Percentiles rank a stretch among this genome's conserved stretches.
These are phyloP conservation scores for Erythrophleum fordii DNA, from an alignment of 306 rosid species.

Conservation along the genomic window DNA sequence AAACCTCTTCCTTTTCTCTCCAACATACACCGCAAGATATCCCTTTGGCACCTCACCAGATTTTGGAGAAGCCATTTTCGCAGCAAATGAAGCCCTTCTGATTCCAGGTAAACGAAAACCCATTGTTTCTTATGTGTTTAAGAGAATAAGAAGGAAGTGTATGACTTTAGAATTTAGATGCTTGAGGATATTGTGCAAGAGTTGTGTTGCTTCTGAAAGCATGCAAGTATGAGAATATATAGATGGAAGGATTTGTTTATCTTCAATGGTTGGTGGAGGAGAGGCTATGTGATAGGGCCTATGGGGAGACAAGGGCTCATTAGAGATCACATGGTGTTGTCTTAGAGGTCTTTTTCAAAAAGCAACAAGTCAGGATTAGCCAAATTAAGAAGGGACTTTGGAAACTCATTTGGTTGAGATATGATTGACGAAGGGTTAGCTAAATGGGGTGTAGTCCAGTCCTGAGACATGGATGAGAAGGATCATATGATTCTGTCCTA, in stretches of 20 bases:
- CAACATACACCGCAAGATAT: conserved; percentile 27
- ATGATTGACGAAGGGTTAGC: too few relatives aligned
- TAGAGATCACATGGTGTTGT: not conserved
- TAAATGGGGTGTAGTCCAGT: not conserved
- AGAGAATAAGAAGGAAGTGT: not conserved
- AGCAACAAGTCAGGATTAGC: too few relatives aligned
- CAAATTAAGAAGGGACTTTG: not conserved
- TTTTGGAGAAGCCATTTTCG: not conserved
- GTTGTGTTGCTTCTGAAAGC: not conserved
- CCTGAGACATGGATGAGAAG: not conserved
- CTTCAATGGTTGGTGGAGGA: not conserved
- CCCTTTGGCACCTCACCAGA: conserved; percentile 26
- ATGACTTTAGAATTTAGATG: not conserved
- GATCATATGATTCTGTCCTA: not conserved
- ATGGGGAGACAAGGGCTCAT: too few relatives aligned
- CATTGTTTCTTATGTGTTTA: not conserved
- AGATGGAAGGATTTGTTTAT: not conserved
- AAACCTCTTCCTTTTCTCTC: not conserved
- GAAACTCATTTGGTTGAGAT: not conserved
- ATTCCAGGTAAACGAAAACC: not conserved
- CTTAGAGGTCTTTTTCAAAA: not conserved
- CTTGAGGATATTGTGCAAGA: not conserved
- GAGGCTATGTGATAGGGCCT: not conserved
- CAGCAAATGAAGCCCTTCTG: not conserved
- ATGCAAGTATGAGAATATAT: not conserved